phyloP scores from a whole-genome alignment of 2,329 filamentous ascomycete species.

The Cercospora nicotianae region DNA sequence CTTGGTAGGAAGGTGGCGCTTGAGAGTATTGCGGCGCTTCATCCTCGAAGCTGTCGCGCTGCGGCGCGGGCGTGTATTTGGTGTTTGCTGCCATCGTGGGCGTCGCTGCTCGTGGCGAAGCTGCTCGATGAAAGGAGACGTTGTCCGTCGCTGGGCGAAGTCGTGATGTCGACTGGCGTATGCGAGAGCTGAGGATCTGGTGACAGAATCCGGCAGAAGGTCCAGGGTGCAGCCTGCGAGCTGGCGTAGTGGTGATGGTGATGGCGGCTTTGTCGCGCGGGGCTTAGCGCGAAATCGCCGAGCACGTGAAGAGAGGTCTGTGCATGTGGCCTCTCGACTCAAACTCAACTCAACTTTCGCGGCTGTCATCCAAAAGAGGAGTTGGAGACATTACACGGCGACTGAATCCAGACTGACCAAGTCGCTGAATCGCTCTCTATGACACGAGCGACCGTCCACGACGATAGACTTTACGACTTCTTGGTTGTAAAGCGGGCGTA shows the following conservation, averaged over 20 bases:
- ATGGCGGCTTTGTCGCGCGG: constrained; percentile 2
- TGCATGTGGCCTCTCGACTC: background rate
- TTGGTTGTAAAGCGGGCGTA: background rate
- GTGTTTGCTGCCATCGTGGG: constrained; percentile 68
- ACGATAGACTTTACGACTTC: background rate
- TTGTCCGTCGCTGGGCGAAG: background rate
- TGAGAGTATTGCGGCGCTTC: constrained; percentile 69
- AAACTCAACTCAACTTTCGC: background rate
- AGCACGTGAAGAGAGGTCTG: constrained; percentile 1
- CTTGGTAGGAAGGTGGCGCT: constrained; percentile 78
- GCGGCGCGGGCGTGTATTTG: constrained; percentile 80
- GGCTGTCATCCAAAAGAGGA: background rate
- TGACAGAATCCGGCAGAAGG: constrained; percentile 18
- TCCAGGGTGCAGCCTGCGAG: constrained; percentile 8
- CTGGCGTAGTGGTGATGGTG: background rate
- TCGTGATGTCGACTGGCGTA: background rate
- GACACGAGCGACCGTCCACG: background rate
- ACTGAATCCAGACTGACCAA: background rate
- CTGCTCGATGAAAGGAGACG: background rate
- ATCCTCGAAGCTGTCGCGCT: constrained; percentile 82
- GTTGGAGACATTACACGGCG: background rate
- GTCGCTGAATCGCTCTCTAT: background rate
- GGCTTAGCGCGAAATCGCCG: constrained; percentile 6
- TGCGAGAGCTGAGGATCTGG: constrained; percentile 8
- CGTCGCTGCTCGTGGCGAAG: background rate